Evolutionary conservation across 208 protist genomes (phyloP).

Genomic region (Naegleria fowleri): DNA sequence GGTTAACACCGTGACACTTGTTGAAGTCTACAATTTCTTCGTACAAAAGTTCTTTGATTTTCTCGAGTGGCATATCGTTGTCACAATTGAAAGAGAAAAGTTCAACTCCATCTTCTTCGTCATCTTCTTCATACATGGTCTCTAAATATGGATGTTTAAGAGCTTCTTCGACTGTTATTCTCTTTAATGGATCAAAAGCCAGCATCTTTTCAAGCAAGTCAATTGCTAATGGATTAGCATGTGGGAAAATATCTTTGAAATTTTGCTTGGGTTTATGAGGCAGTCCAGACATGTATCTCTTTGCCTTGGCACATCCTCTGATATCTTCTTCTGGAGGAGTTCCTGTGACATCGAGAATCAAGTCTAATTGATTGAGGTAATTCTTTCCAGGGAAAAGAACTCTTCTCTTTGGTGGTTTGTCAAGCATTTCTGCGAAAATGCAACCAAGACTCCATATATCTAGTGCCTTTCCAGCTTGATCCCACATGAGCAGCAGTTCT

Average conservation of each 20-base stretch:
- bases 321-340: background rate
- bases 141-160: slow-evolving; percentile 49
- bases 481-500: slow-evolving; percentile 39
- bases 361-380: slow-evolving; percentile 76
- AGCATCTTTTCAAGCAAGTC: slow-evolving; percentile 56
- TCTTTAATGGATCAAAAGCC: slow-evolving; percentile 48
- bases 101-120: background rate
- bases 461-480: slow-evolving; percentile 45
- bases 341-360: slow-evolving; percentile 65
- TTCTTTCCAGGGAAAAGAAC: slow-evolving; percentile 73
- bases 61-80: background rate
- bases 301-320: background rate
- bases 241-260: slow-evolving; percentile 18
- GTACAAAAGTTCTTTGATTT: slow-evolving; percentile 6
- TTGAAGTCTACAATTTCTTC: slow-evolving; percentile 3
- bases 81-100: background rate
- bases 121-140: background rate
- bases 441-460: slow-evolving; percentile 84
- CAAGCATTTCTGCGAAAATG: slow-evolving; percentile 77
- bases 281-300: background rate
- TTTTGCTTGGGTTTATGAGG: background rate
- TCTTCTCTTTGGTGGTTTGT: slow-evolving; percentile 25
- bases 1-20: background rate
- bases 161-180: slow-evolving; percentile 53
- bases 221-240: slow-evolving; percentile 30